Base-by-base conservation (phyloP, 2,329 filamentous ascomycete species). In the Talaromyces sp. region DNA sequence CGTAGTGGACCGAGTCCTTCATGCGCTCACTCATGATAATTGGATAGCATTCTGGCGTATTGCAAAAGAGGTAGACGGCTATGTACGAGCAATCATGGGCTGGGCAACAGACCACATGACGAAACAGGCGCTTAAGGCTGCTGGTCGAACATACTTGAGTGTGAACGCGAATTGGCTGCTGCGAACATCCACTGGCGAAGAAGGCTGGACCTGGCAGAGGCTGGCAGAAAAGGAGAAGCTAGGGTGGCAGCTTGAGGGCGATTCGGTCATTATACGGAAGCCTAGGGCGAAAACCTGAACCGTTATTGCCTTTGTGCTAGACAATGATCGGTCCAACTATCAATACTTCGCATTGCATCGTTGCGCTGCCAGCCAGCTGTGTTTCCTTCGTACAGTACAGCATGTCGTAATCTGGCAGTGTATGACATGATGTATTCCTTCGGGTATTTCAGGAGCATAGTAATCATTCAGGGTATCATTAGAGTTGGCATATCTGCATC, bases 61-160 rank as follows among this genome's bases (percentile, higher is more conserved):
- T 56, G 88, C 87, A 78, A 83, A 83, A 68, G 84, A 82, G 64
- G 91, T 95, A 35, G 92, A 97, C 79, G 91, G 91, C 9, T 90
- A 96, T 77, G 86, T 90, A 75, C 85, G 89, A 43, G 87, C 88
- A 64, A 79, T 99, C 65, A 88, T 98, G 83, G 90, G 92, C 72
- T 94, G 88, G 82, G 90, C 91, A 9, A 90, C 92, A 70, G 85
- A 87, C 27, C 83, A 85, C n/a, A 83, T 97, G 73, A 83, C 90
- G 70, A 82, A 87, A 69, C 90, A 93, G 77, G 87, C 91, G 39
- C 81, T 98, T 70, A 96, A 97, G 81, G 95, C 93, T 74, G 85
- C 98, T 63, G 93, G 92, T 0, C 86, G 88, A 72, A 85, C 89
- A 4, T 99, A 99, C 76, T 79, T 97, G 68, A 86, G 80, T 22